These are phyloP conservation scores for Periglandula ipomoeae DNA, from an alignment of 2,329 filamentous ascomycete genomes.

Conservation along the genomic window DNA sequence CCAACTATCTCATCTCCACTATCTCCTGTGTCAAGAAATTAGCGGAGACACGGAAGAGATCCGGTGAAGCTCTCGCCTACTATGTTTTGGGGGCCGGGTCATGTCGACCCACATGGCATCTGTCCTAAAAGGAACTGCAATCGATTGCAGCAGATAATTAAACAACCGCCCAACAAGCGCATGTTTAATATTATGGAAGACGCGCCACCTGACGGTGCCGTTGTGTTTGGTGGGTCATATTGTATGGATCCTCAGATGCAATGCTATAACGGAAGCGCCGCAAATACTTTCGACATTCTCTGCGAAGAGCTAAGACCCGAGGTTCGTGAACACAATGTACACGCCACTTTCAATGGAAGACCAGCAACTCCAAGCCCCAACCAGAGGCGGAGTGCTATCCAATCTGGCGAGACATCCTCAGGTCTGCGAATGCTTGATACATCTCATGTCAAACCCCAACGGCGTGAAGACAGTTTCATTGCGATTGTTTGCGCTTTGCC, in stretches of 20 bases:
- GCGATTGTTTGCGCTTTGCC: slow-evolving; percentile 20
- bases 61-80: too few relatives aligned
- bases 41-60: too few relatives aligned
- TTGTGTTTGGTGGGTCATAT: background rate
- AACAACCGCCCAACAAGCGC: too few relatives aligned
- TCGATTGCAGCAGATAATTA: too few relatives aligned
- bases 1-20: too few relatives aligned
- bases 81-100: too few relatives aligned
- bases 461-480: slow-evolving; percentile 14
- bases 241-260: background rate
- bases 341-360: background rate
- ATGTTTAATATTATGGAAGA: too few relatives aligned
- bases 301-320: background rate
- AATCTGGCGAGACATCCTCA: background rate
- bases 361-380: background rate
- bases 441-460: background rate
- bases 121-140: too few relatives aligned
- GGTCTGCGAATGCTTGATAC: background rate
- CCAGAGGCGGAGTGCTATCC: background rate
- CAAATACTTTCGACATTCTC: background rate
- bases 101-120: too few relatives aligned
- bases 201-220: too few relatives aligned
- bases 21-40: too few relatives aligned
- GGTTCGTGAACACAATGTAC: background rate
- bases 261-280: background rate